These are phyloP conservation scores for Blastobotrys ciferrii DNA, from an alignment of 1,139 yeast genomes.

Conservation along the genomic window DNA sequence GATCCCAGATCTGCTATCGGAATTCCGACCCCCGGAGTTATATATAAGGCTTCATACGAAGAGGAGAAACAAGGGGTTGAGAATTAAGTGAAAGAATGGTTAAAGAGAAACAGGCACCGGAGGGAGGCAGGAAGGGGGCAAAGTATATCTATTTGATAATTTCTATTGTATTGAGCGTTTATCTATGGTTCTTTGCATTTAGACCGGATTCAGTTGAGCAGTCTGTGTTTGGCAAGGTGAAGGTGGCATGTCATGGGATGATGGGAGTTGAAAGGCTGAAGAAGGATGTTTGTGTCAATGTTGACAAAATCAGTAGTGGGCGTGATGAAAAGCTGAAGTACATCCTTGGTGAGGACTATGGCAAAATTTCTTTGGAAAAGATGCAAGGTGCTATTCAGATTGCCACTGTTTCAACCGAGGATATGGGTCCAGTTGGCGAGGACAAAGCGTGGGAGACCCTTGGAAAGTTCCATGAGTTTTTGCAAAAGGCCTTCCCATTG, in stretches of 20 bases:
- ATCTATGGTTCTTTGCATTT: neutral
- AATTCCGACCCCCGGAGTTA: too few relatives aligned
- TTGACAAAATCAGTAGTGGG: neutral
- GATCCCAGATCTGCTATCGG: too few relatives aligned
- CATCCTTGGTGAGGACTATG: slow-evolving; percentile 24
- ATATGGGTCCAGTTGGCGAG: slow-evolving; percentile 45
- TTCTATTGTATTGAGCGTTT: neutral
- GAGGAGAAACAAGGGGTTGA: too few relatives aligned
- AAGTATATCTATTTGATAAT: too few relatives aligned
- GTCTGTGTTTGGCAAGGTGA: neutral
- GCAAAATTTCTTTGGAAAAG: slow-evolving; percentile 40
- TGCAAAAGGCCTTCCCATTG: slow-evolving; percentile 57
- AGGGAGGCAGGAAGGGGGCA: neutral
- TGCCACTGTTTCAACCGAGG: slow-evolving; percentile 63
- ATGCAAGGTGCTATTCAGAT: slow-evolving; percentile 56
- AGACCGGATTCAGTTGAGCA: neutral
- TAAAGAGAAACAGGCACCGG: neutral
- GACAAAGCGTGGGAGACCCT: slow-evolving; percentile 45
- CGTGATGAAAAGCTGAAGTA: neutral
- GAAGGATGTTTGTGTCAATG: slow-evolving; percentile 2
- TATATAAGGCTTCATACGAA: too few relatives aligned
- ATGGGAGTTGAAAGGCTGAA: neutral
- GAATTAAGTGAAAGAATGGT: too few relatives aligned
- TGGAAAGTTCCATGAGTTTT: slow-evolving; percentile 52
- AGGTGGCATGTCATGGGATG: slow-evolving; percentile 3